Evolutionary conservation across 148 eudicot genomes (phyloP).

Genomic region (Vaccinium vitisidaea): DNA sequence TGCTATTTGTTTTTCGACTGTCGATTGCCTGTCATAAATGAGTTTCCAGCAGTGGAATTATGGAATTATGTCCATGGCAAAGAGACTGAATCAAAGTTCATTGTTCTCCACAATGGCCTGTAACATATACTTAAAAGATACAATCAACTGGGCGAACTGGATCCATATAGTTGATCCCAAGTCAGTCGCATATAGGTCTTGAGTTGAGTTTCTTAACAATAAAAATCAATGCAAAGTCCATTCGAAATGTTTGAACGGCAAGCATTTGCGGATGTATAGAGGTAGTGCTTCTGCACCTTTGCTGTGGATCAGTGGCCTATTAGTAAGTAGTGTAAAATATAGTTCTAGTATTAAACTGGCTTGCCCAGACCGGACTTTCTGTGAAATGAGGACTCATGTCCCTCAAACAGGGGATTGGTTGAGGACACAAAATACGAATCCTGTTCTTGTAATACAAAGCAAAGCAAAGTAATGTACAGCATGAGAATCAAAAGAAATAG

Average conservation of each 20-base stretch:
- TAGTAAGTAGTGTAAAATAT: not conserved
- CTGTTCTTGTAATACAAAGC: not conserved
- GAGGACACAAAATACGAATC: not conserved
- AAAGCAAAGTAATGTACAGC: not conserved
- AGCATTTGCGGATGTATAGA: not conserved
- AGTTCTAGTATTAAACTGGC: not conserved
- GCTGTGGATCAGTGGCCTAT: not conserved
- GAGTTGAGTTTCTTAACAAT: not conserved
- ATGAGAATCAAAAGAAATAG: not conserved
- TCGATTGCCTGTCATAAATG: not conserved
- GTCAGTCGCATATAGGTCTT: not conserved
- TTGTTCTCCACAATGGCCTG: too few species aligned
- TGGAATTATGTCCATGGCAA: not conserved
- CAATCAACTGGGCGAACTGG: not conserved
- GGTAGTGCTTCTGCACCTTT: constrained; percentile 5
- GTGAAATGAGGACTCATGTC: not conserved
- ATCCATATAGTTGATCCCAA: not conserved
- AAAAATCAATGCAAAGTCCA: not conserved
- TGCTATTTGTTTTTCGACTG: not conserved
- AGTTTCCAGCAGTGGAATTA: not conserved
- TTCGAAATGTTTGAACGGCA: not conserved
- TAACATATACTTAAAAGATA: too few species aligned
- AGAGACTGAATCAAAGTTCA: not conserved
- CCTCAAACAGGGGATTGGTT: too few species aligned
- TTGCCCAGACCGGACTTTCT: too few species aligned